These are phyloP conservation scores for Penicillium dipodomyicola DNA, from an alignment of 495 filamentous ascomycete genomes.

Conservation along the genomic window DNA sequence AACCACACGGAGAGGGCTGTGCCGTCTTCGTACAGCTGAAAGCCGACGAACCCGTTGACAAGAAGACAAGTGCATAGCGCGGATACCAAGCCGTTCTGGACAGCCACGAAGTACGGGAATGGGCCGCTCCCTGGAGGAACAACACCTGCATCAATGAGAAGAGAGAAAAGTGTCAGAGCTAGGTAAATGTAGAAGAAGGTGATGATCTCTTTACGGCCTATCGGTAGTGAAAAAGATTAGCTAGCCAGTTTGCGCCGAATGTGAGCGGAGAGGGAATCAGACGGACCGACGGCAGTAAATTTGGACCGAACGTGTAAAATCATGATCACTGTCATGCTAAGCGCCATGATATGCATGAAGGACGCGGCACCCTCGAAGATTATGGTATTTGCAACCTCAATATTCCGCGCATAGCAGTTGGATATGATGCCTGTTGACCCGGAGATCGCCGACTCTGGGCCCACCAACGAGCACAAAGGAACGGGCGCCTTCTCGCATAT, in stretches of 20 bases:
- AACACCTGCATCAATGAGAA: conserved; percentile 91
- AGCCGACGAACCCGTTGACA: conserved; percentile 98
- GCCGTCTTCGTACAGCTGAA: conserved; percentile 99
- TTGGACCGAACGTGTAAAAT: conserved; percentile 94
- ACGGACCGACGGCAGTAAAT: conserved; percentile 96
- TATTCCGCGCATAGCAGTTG: conserved; percentile 89
- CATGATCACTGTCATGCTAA: conserved; percentile 95
- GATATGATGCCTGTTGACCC: conserved; percentile 77
- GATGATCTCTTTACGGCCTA: conserved; percentile 96
- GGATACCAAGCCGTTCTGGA: conserved; percentile 86
- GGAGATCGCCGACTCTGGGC: conserved; percentile 59
- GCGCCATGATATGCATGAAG: conserved; percentile 88
- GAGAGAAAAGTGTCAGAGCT: conserved; percentile 80
- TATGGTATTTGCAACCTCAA: conserved; percentile 95
- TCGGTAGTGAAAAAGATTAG: conserved; percentile 9
- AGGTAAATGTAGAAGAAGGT: conserved; percentile 98
- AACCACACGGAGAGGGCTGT: conserved; percentile 94
- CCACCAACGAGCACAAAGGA: conserved; percentile 85
- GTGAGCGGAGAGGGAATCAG: background rate
- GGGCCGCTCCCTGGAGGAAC: conserved; percentile 74
- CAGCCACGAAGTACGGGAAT: conserved; percentile 89
- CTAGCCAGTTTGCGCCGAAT: conserved; percentile 5
- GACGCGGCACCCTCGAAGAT: conserved; percentile 93
- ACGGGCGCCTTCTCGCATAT: conserved; percentile 85
- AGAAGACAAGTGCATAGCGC: conserved; percentile 85